A percentile compares a stretch with the other conserved stretches of the same genome.
phyloP scores from a whole-genome alignment of 2,329 filamentous ascomycete genomes.

The Fusarium gaditjirri region DNA sequence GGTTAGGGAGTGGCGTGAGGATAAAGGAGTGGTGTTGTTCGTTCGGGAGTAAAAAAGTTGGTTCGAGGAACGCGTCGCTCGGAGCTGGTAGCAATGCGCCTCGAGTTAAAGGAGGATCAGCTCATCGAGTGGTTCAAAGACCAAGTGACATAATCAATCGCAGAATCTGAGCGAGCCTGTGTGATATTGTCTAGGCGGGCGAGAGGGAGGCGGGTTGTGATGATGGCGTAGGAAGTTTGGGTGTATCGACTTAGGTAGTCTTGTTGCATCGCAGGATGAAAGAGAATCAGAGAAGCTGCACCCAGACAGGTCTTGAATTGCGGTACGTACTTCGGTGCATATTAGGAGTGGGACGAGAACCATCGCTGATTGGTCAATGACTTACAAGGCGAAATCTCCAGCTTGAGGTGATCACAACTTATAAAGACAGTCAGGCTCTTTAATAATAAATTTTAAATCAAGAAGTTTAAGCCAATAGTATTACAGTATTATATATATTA shows the following conservation, averaged over 20 bases:
- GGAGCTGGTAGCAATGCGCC: slow-evolving; percentile 47
- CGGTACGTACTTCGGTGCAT: slow-evolving; percentile 17
- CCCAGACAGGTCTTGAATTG: background rate
- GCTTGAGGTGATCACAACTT: background rate
- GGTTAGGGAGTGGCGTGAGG: background rate
- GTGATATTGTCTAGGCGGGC: background rate
- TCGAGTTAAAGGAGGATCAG: slow-evolving; percentile 43
- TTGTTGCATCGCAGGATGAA: slow-evolving; percentile 35
- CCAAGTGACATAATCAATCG: slow-evolving; percentile 44
- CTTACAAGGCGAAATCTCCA: slow-evolving; percentile 4
- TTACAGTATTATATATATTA: background rate
- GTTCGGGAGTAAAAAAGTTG: slow-evolving; percentile 27
- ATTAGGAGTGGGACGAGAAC: background rate
- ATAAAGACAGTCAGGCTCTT: background rate
- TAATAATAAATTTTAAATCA: background rate
- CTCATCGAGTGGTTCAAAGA: slow-evolving; percentile 43
- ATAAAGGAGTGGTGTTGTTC: slow-evolving; percentile 14
- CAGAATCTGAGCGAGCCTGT: background rate
- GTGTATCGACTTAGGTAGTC: slow-evolving; percentile 33
- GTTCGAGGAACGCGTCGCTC: slow-evolving; percentile 46
- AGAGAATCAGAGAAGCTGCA: slow-evolving; percentile 33
- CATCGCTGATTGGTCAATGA: slow-evolving; percentile 13
- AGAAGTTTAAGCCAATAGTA: background rate
- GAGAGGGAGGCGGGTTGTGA: slow-evolving; percentile 6
- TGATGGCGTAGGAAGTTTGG: slow-evolving; percentile 25